These are phyloP conservation scores for Shiraia bambusicola DNA, from an alignment of 2,329 filamentous ascomycete species.

Conservation along the genomic window DNA sequence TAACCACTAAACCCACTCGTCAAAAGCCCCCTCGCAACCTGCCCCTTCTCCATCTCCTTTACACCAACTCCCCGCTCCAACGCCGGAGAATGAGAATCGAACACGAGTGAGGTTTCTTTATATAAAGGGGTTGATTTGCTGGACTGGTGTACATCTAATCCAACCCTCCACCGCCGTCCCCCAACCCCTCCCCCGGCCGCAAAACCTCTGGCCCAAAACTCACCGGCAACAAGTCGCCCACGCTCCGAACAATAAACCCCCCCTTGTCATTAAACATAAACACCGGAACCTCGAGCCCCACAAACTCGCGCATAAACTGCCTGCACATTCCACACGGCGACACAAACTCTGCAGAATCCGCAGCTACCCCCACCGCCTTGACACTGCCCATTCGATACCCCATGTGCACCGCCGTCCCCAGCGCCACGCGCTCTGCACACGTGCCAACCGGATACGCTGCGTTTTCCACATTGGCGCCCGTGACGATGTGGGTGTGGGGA, in stretches of 20 bases:
- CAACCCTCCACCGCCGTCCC: slow-evolving; percentile 54
- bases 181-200: slow-evolving; percentile 38
- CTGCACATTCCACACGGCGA: slow-evolving; percentile 92
- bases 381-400: slow-evolving; percentile 48
- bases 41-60: slow-evolving; percentile 58
- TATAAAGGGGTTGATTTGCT: too few species aligned
- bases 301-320: slow-evolving; percentile 66
- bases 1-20: slow-evolving; percentile 65
- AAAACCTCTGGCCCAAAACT: slow-evolving; percentile 56
- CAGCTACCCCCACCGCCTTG: slow-evolving; percentile 80
- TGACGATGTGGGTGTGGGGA: slow-evolving; percentile 50
- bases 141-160: too few species aligned
- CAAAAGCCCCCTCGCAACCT: slow-evolving; percentile 63
- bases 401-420: slow-evolving; percentile 72
- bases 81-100: too few species aligned
- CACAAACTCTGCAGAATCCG: slow-evolving; percentile 61
- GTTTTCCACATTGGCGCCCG: slow-evolving; percentile 81
- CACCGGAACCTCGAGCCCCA: slow-evolving; percentile 62
- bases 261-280: slow-evolving; percentile 91
- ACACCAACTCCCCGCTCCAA: slow-evolving; percentile 58
- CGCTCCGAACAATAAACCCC: slow-evolving; percentile 66
- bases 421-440: slow-evolving; percentile 86
- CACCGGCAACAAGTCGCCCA: slow-evolving; percentile 62
- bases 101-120: too few species aligned
- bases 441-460: slow-evolving; percentile 91